phyloP scores from a whole-genome alignment of 116 monocot genomes.

The Papilionanthe hybrid region DNA sequence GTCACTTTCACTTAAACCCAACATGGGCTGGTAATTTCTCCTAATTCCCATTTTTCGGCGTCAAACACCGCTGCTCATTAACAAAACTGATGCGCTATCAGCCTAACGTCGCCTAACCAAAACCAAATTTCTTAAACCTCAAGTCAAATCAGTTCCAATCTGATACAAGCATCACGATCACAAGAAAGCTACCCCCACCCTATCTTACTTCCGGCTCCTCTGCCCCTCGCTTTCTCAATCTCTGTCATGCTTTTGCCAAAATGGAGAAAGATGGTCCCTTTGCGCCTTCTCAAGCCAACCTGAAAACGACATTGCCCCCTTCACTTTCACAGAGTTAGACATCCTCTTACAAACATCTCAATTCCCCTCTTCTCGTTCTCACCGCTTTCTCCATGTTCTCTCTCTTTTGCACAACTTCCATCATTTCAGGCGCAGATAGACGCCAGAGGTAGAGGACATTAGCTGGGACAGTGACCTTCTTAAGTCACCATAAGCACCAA shows the following conservation, averaged over 20 bases:
- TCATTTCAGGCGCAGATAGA: not conserved
- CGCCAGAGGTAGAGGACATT: not conserved
- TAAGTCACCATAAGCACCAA: not conserved
- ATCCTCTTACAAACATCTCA: not conserved
- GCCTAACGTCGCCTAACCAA: not conserved
- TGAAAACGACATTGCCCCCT: not conserved
- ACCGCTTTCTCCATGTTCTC: not conserved
- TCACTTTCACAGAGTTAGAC: not conserved
- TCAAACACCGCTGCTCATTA: not conserved
- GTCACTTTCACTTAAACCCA: no score
- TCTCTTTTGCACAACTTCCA: not conserved
- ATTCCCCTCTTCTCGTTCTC: slow-evolving; percentile 1
- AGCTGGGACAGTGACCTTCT: not conserved
- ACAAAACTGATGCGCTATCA: not conserved
- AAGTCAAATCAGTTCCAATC: not conserved
- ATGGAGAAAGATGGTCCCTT: not conserved
- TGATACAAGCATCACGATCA: not conserved
- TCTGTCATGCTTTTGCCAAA: slow-evolving; percentile 2
- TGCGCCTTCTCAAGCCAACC: slow-evolving; percentile 4
- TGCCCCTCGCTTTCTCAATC: not conserved
- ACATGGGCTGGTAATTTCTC: not conserved
- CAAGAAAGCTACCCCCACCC: not conserved
- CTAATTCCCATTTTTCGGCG: not conserved
- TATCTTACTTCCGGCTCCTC: not conserved
- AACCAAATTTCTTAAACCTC: not conserved